Evolutionary conservation across 2,329 filamentous ascomycete species (phyloP), one percentile per base, ranked within the genome.

Genomic region (Stagonosporopsis vannaccii): DNA sequence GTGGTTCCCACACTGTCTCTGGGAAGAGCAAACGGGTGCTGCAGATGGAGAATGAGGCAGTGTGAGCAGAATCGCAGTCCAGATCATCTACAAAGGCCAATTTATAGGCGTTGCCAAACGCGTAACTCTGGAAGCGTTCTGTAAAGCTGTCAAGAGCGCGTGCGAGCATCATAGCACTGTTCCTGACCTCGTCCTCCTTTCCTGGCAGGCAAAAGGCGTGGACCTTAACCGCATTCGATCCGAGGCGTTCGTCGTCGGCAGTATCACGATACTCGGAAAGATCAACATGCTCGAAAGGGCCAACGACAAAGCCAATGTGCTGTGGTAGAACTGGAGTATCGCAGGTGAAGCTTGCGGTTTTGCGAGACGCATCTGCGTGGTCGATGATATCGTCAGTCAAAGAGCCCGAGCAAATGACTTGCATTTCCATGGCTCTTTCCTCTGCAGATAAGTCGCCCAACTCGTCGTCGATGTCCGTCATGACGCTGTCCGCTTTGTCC

Each of bases 81-180:
- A 95, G 84, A 73, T 99, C 95, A 66, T 99, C 95, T 17, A 99
- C 88, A 67, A 99, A 99, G 65, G 91, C 93, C 51, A 98, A 79
- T 70, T 96, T 96, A 81, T 96, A 98, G 70, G 90, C 92, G 25
- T 90, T 86, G 6, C 70, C 72, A 73, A 95, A 98, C 0, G 95
- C 93, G 72, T 96, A 99, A 20, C 90, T 89, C 23, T 92, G 92
- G 73, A 94, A 98, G 4, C 88, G 90, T 61, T 94, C 86, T 4
- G 91, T 91, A 70, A 98, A 92, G 74, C 90, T 91, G 73, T 99
- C 95, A n/a, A 97, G 88, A 1, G 92, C 92, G 72, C 86, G 65
- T 19, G 93, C 90, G 64, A 97, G 84, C 11, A 94, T 90, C 66
- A 90, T 88, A 66, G 92, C 95, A 6, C 92, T 95, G 69, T 96